These are phyloP conservation scores for Conringia planisiliqua DNA, from an alignment of 345 rosid genomes.

Conservation along the genomic window DNA sequence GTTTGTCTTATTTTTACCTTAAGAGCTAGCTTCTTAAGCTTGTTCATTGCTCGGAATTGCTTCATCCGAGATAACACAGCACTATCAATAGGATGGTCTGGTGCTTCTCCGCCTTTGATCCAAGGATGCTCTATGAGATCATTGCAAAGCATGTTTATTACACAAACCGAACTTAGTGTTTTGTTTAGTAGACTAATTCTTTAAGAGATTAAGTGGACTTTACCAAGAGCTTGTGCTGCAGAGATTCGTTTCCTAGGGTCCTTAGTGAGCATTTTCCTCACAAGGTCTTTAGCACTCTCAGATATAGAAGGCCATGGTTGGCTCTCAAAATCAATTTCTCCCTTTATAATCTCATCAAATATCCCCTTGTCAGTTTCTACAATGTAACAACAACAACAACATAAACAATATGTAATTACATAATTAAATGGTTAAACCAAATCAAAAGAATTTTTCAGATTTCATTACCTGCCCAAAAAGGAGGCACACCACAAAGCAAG, in stretches of 20 bases:
- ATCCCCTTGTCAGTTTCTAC: constrained; percentile 80
- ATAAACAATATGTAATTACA: neutral
- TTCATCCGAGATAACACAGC: constrained; percentile 94
- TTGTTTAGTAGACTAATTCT: neutral
- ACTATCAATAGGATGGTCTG: constrained; percentile 74
- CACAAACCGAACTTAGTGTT: neutral
- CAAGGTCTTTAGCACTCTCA: constrained; percentile 77
- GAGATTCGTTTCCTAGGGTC: constrained; percentile 73
- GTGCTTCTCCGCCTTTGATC: constrained; percentile 65
- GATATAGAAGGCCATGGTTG: constrained; percentile 91
- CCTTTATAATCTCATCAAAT: constrained; percentile 64
- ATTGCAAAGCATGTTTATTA: neutral
- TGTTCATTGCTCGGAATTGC: constrained; percentile 93
- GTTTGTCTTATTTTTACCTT: constrained; percentile 51
- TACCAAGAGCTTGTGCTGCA: constrained; percentile 84
- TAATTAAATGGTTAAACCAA: neutral
- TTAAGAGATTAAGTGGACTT: neutral
- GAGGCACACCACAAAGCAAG: constrained; percentile 86
- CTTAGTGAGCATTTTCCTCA: constrained; percentile 68
- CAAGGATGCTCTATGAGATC: constrained; percentile 26
- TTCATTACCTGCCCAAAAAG: constrained; percentile 89
- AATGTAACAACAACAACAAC: constrained; percentile 1
- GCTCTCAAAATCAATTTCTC: constrained; percentile 69
- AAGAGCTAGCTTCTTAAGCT: constrained; percentile 81
- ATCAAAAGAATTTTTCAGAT: neutral